phyloP scores from a whole-genome alignment of 2,329 filamentous ascomycete genomes.

The Aureobasidium mangrovei region DNA sequence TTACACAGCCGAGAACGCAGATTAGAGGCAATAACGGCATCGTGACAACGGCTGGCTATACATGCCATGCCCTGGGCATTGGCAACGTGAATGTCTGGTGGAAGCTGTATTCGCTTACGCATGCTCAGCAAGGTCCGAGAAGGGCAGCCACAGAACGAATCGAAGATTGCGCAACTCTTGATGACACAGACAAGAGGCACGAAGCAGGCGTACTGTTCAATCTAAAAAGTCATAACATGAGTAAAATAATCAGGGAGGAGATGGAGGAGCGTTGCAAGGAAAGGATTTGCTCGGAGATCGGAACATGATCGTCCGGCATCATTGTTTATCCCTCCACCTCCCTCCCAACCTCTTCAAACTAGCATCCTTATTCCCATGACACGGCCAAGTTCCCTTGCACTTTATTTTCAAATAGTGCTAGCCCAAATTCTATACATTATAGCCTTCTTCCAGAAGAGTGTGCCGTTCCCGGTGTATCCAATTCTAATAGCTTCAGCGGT shows the following conservation, averaged over 20 bases:
- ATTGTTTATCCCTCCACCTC: too few relatives aligned
- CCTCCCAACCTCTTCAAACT: too few relatives aligned
- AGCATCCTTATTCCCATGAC: too few relatives aligned
- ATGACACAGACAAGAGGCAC: too few relatives aligned
- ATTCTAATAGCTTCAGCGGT: slow-evolving; percentile 9
- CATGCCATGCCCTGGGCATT: background rate
- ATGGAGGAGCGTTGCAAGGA: background rate
- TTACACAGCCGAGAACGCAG: background rate
- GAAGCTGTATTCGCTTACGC: too few relatives aligned
- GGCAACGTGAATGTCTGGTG: too few relatives aligned
- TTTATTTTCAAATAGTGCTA: background rate
- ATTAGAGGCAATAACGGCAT: background rate
- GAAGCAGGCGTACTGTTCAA: too few relatives aligned
- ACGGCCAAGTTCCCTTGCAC: background rate
- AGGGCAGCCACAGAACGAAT: too few relatives aligned
- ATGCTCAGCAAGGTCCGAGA: too few relatives aligned
- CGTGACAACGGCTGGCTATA: background rate
- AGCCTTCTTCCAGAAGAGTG: background rate
- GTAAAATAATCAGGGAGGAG: background rate
- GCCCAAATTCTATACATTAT: background rate
- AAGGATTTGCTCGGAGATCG: background rate
- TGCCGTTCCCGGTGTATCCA: background rate
- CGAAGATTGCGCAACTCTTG: too few relatives aligned
- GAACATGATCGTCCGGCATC: background rate
- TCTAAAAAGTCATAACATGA: background rate